Conservation (phyloP, 352 stramenopile genomes). For the Pythium phragmiticola region DNA sequence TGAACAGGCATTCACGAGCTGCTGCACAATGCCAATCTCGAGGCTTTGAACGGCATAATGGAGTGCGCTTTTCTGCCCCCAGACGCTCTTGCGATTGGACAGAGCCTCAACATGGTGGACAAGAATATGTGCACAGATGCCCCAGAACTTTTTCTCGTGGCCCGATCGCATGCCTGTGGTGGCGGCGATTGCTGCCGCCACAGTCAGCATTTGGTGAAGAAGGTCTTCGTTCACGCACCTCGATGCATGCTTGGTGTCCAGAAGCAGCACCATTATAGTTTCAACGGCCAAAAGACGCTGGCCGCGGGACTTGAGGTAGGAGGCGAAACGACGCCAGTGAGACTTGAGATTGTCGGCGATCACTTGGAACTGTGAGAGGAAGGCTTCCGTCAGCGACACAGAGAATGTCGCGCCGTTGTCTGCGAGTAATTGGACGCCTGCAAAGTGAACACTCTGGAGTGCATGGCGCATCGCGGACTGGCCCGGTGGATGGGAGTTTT, state of each 20-base stretch:
- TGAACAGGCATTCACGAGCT: slow-evolving; percentile 36
- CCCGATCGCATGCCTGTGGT: slow-evolving; percentile 35
- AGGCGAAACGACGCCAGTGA: slow-evolving; percentile 40
- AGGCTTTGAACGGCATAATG: slow-evolving; percentile 49
- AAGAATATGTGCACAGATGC: slow-evolving; percentile 33
- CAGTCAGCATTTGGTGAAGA: slow-evolving; percentile 40
- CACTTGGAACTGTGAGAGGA: slow-evolving; percentile 34
- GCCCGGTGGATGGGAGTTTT: not conserved
- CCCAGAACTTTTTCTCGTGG: slow-evolving; percentile 46
- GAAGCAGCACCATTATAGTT: slow-evolving; percentile 40
- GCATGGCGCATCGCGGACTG: slow-evolving; percentile 38
- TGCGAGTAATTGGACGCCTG: slow-evolving; percentile 39
- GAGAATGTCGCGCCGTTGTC: slow-evolving; percentile 40
- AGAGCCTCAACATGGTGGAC: slow-evolving; percentile 34
- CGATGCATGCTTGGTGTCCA: slow-evolving; percentile 28
- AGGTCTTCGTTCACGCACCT: slow-evolving; percentile 42
- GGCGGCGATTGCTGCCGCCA: slow-evolving; percentile 33
- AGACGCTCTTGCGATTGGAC: slow-evolving; percentile 34
- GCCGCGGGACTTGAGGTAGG: slow-evolving; percentile 31
- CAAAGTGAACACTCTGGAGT: slow-evolving; percentile 36
- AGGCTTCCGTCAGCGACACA: slow-evolving; percentile 30
- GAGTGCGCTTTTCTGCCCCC: slow-evolving; percentile 40
- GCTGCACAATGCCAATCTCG: slow-evolving; percentile 34
- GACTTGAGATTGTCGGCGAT: slow-evolving; percentile 12
- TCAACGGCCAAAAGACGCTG: slow-evolving; percentile 44